Evolutionary conservation across 2,329 filamentous ascomycete genomes (phyloP).

Genomic region (Trichophyton mentagrophytes): DNA sequence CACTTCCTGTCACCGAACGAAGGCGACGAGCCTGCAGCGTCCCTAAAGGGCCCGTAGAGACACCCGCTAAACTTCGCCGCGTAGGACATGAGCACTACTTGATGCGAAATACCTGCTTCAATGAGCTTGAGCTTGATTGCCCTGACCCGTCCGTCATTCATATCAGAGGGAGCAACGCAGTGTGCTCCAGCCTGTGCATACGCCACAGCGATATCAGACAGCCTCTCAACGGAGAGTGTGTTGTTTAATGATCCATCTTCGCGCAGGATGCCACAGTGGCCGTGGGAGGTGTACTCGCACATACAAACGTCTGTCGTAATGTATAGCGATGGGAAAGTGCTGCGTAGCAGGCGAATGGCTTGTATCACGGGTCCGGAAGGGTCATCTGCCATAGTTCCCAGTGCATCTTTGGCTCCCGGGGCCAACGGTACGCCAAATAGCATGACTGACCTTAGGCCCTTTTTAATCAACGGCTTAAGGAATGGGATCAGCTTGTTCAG

Average conservation of each 20-base stretch:
- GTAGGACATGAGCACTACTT: conserved; percentile 90
- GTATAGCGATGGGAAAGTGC: conserved; percentile 79
- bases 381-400: conserved; percentile 86
- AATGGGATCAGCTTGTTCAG: conserved; percentile 75
- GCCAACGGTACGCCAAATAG: conserved; percentile 86
- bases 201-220: conserved; percentile 92
- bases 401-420: conserved; percentile 70
- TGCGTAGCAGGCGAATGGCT: conserved; percentile 69
- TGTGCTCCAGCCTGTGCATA: conserved; percentile 94
- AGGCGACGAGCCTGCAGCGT: conserved; percentile 81
- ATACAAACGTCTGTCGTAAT: conserved; percentile 89
- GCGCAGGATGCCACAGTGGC: conserved; percentile 89
- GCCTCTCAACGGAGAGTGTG: conserved; percentile 78
- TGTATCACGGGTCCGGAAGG: conserved; percentile 84
- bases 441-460: conserved; percentile 85
- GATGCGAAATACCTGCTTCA: conserved; percentile 83
- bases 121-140: conserved; percentile 98
- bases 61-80: conserved; percentile 96
- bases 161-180: conserved; percentile 92
- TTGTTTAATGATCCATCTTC: conserved; percentile 93
- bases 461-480: conserved; percentile 72
- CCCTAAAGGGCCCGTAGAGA: conserved; percentile 91
- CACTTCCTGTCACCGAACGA: conserved; percentile 91
- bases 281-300: conserved; percentile 96
- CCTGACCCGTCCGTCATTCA: conserved; percentile 96